Evolutionary conservation across 139 green algal species (phyloP), one percentile per base, ranked within the genome.

Genomic region (Chlorella sp.): DNA sequence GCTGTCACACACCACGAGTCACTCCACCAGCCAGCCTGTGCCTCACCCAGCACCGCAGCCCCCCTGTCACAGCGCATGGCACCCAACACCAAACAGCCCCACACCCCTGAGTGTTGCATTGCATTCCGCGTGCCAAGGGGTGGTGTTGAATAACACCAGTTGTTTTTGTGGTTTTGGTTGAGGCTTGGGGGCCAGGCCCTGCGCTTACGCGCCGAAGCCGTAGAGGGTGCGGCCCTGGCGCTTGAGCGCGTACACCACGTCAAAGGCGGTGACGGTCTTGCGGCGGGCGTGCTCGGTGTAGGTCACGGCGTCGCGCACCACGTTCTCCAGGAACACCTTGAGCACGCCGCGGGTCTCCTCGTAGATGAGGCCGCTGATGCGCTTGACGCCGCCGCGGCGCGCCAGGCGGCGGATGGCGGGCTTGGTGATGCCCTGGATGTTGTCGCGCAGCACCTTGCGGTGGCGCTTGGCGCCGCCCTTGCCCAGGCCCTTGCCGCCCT

Each of bases 201-300:
- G 8, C 46, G 51, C 51, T 60, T 60, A 76, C 69, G 80, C 69
- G 80, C 80, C 69, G 36, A 84, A 70, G 54, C 54, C 80, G 91
- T 98, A 98, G 76, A 98, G 92, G 83, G 96, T 98, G 78, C 95
- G 90, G 84, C 95, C 95, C 92, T 98, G 95, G 80, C 95, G 90
- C 94, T 98, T 98, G 86, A 98, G 92, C 24, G 95, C 94, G 87
- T 98, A 98, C 19, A 98, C 96, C 13, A 98, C 94, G 86, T 98
- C 95, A 89, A 98, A 96, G 56, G 96, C 95, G 43, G 96, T 98
- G 58, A 99, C 96, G 34, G 96, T 99, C 95, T 98, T 99, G 80
- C 96, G 92, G 83, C 95, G 91, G 74, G 96, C 96, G 94, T 98
- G 96, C 95, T 99, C 96, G 65, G 96, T 98, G 94, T 99, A 99